These are phyloP conservation scores for Peronospora farinosa DNA, from an alignment of 352 stramenopile genomes.

Conservation along the genomic window DNA sequence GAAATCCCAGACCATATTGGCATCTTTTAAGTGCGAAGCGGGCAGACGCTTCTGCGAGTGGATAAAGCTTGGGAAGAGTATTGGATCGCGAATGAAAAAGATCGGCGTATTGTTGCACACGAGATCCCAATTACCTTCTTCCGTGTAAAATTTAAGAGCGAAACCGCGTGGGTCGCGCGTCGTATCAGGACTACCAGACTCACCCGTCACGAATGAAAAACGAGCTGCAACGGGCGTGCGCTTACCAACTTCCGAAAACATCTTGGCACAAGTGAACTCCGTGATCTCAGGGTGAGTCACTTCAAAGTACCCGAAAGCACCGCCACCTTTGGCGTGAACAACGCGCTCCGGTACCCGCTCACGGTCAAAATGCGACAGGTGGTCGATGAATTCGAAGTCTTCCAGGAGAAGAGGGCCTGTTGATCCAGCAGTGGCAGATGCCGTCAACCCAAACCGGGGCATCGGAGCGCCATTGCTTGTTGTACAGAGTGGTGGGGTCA, in stretches of 20 bases:
- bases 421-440: slow-evolving; percentile 22
- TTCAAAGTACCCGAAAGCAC: slow-evolving; percentile 90
- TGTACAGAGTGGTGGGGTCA: slow-evolving; percentile 22
- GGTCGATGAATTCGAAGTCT: slow-evolving; percentile 35
- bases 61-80: slow-evolving; percentile 90
- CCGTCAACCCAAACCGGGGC: slow-evolving; percentile 21
- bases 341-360: slow-evolving; percentile 32
- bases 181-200: slow-evolving; percentile 68
- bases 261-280: slow-evolving; percentile 68
- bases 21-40: slow-evolving; percentile 77
- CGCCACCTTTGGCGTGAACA: slow-evolving; percentile 43
- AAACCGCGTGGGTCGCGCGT: slow-evolving; percentile 78
- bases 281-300: slow-evolving; percentile 61
- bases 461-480: slow-evolving; percentile 32
- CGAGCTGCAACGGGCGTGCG: slow-evolving; percentile 73
- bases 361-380: slow-evolving; percentile 31
- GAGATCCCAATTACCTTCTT: slow-evolving; percentile 91
- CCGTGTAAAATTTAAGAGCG: slow-evolving; percentile 93
- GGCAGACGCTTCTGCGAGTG: slow-evolving; percentile 91
- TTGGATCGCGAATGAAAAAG: slow-evolving; percentile 92
- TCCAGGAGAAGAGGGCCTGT: slow-evolving; percentile 21
- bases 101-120: slow-evolving; percentile 90
- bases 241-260: slow-evolving; percentile 77
- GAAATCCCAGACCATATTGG: slow-evolving; percentile 90
- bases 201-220: slow-evolving; percentile 78